These are phyloP conservation scores for Trichoderma atrobrunneum DNA, from an alignment of 2,329 filamentous ascomycete genomes.

Conservation along the genomic window DNA sequence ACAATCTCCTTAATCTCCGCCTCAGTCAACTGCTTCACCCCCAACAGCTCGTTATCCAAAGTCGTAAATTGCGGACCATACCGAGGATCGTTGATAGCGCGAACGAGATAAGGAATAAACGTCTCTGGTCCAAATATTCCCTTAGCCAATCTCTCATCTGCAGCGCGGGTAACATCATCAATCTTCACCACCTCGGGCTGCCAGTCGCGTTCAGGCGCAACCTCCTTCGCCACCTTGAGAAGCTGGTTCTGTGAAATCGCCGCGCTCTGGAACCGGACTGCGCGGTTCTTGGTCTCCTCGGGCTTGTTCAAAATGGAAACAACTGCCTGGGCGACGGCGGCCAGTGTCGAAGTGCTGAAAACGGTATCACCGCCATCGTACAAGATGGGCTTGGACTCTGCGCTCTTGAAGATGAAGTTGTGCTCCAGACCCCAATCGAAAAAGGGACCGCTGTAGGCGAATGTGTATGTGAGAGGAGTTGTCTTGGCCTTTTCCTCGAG, in stretches of 20 bases:
- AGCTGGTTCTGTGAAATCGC: conserved; percentile 46
- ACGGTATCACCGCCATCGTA: conserved; percentile 49
- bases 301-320: conserved; percentile 48
- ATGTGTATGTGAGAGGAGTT: conserved; percentile 51
- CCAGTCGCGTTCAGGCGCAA: conserved; percentile 47
- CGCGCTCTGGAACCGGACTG: conserved; percentile 45
- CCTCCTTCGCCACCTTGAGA: conserved; percentile 46
- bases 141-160: conserved; percentile 32
- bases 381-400: conserved; percentile 40
- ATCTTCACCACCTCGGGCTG: conserved; percentile 38
- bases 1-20: conserved; percentile 37
- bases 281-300: conserved; percentile 52
- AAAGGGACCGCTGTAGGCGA: conserved; percentile 53
- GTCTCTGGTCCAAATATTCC: conserved; percentile 31
- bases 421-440: conserved; percentile 54
- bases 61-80: conserved; percentile 36
- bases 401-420: conserved; percentile 44
- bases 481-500: conserved; percentile 41
- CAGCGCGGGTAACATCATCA: conserved; percentile 28
- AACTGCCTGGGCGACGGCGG: conserved; percentile 46
- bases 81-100: conserved; percentile 31
- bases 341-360: conserved; percentile 49
- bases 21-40: conserved; percentile 41
- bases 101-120: conserved; percentile 33
- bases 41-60: conserved; percentile 45